Conservation (phyloP, 495 filamentous ascomycete species). For the Choiromyces venosus region DNA sequence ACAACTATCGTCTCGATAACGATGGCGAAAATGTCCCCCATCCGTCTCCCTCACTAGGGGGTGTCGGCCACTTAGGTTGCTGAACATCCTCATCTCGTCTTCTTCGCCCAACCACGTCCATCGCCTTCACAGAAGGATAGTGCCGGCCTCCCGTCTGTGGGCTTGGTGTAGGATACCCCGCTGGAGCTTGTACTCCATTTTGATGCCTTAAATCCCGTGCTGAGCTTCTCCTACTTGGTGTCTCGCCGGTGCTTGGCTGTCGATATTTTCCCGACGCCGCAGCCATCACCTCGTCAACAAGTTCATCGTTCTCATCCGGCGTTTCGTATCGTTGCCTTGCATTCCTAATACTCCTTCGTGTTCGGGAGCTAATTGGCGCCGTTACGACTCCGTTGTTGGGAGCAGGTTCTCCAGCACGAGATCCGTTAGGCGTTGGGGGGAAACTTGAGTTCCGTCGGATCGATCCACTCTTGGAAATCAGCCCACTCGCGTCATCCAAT, state of each 20-base stretch:
- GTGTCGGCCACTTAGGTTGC: slow-evolving; percentile 85
- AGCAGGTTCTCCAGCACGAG: slow-evolving; percentile 63
- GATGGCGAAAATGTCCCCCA: slow-evolving; percentile 38
- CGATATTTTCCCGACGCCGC: slow-evolving; percentile 49
- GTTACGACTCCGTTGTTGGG: slow-evolving; percentile 61
- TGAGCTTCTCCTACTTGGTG: slow-evolving; percentile 30
- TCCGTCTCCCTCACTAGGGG: slow-evolving; percentile 77
- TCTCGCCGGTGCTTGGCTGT: slow-evolving; percentile 58
- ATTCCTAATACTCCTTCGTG: slow-evolving; percentile 70
- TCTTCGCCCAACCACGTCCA: slow-evolving; percentile 47
- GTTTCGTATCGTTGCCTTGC: slow-evolving; percentile 83
- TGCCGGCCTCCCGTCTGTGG: slow-evolving; percentile 53
- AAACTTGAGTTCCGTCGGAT: slow-evolving; percentile 54
- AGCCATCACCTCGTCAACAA: slow-evolving; percentile 73
- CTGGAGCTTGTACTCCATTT: slow-evolving; percentile 64
- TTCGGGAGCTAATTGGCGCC: slow-evolving; percentile 73
- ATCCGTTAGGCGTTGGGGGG: slow-evolving; percentile 49
- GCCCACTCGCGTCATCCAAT: slow-evolving; percentile 26
- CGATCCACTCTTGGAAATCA: slow-evolving; percentile 44
- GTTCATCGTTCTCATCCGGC: slow-evolving; percentile 92
- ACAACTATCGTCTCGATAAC: slow-evolving; percentile 17
- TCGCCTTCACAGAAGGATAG: slow-evolving; percentile 47
- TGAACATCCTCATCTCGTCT: slow-evolving; percentile 41
- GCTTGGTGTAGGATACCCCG: slow-evolving; percentile 56
- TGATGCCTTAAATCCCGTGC: slow-evolving; percentile 44